Conservation (phyloP, 1,284 basidiomycete species). For the Papiliotrema laurentii region DNA sequence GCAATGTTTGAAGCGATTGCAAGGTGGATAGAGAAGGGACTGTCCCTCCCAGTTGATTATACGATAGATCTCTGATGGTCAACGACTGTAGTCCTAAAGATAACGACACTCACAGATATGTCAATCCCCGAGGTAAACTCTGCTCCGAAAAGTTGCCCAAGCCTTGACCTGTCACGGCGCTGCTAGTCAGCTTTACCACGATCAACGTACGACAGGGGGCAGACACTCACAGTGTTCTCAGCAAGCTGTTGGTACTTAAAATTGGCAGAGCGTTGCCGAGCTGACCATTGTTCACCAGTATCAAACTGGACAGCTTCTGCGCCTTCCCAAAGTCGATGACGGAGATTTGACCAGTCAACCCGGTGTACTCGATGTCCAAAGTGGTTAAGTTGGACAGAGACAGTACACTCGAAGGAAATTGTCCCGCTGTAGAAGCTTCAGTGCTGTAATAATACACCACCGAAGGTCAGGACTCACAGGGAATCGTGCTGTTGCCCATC, state of each 20-base stretch:
- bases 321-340: conserved; percentile 19
- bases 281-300: conserved; percentile 35
- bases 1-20: conserved; percentile 28
- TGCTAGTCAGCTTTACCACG: conserved; percentile 5
- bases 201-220: background rate
- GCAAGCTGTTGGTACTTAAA: conserved; percentile 16
- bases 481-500: conserved; percentile 36
- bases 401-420: conserved; percentile 25
- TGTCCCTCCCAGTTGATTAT: conserved; percentile 33
- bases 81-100: conserved; percentile 2
- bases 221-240: conserved; percentile 38
- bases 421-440: conserved; percentile 18
- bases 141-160: conserved; percentile 18
- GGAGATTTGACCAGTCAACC: conserved; percentile 29
- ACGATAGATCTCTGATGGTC: conserved; percentile 37
- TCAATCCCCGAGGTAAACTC: conserved; percentile 26
- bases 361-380: conserved; percentile 39
- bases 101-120: conserved; percentile 31
- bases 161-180: conserved; percentile 26
- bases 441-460: no score
- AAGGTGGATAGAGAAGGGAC: conserved; percentile 28
- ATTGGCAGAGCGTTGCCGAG: conserved; percentile 35
- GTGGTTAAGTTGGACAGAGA: conserved; percentile 23
- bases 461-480: conserved; percentile 38
- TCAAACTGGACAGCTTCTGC: conserved; percentile 20